Percentiles rank a stretch among this genome's conserved stretches.
Evolutionary conservation across 176 grass and related monocot species (phyloP).

Genomic region (Eremochloa ophiuroides): DNA sequence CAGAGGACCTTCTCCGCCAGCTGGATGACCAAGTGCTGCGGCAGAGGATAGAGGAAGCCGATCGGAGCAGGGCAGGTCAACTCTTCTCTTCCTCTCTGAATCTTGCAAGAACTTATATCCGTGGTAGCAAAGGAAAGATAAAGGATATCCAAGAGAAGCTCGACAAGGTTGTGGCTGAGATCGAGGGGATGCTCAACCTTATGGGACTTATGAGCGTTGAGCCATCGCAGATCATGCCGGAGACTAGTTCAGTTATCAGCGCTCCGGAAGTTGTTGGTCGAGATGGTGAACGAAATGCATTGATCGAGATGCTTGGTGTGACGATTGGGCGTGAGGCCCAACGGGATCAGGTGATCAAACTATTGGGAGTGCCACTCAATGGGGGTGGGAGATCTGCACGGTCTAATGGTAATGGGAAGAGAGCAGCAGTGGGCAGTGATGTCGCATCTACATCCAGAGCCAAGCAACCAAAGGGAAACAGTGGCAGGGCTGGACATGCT

Average conservation of each 20-base stretch:
- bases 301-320: background rate
- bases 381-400: background rate
- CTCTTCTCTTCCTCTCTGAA: background rate
- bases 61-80: background rate
- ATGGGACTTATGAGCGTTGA: background rate
- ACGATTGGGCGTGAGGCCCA: background rate
- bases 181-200: background rate
- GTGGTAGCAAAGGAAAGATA: background rate
- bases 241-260: background rate
- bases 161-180: background rate
- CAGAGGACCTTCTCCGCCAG: background rate
- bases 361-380: background rate
- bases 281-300: background rate
- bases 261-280: background rate
- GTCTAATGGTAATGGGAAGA: background rate
- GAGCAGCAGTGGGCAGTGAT: background rate
- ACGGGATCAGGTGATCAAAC: background rate
- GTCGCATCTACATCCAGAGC: background rate
- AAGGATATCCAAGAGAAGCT: background rate
- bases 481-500: background rate
- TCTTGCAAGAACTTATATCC: background rate
- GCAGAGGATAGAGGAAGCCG: background rate
- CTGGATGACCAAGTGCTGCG: background rate
- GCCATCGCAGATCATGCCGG: background rate
- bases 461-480: background rate